A percentile compares a stretch with the other conserved stretches of the same genome.
Conservation (phyloP, 2,329 filamentous ascomycete genomes). For the Fusarium praegraminearum region DNA sequence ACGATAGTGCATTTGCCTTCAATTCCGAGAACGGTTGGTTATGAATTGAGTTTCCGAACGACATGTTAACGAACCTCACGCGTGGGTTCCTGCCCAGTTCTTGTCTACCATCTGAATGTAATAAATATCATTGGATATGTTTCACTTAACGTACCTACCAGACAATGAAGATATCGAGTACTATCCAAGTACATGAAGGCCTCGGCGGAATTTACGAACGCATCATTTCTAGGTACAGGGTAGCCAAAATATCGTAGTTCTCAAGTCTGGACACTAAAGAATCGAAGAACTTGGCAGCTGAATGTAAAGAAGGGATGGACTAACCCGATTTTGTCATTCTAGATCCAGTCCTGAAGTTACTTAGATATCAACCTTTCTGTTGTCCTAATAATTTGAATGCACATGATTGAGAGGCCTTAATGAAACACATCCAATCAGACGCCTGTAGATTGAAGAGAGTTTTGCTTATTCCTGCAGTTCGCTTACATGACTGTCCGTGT, state of each 20-base stretch:
- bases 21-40: background rate
- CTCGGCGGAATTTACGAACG: background rate
- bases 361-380: background rate
- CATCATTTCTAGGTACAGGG: background rate
- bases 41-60: no score
- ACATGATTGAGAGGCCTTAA: background rate
- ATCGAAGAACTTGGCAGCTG: background rate
- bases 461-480: background rate
- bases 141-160: fast-evolving
- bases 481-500: no score
- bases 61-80: background rate
- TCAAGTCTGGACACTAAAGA: background rate
- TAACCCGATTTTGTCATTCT: background rate
- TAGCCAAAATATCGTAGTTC: background rate
- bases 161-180: background rate
- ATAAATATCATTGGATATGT: background rate
- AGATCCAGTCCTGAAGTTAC: background rate
- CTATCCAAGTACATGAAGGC: background rate
- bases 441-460: background rate
- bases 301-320: background rate
- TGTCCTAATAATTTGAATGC: background rate
- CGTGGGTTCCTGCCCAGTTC: background rate
- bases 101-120: background rate
- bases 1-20: background rate
- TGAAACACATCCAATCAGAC: background rate